Conservation (phyloP, 148 eudicot genomes). For the Hydrangea macrophylla region DNA sequence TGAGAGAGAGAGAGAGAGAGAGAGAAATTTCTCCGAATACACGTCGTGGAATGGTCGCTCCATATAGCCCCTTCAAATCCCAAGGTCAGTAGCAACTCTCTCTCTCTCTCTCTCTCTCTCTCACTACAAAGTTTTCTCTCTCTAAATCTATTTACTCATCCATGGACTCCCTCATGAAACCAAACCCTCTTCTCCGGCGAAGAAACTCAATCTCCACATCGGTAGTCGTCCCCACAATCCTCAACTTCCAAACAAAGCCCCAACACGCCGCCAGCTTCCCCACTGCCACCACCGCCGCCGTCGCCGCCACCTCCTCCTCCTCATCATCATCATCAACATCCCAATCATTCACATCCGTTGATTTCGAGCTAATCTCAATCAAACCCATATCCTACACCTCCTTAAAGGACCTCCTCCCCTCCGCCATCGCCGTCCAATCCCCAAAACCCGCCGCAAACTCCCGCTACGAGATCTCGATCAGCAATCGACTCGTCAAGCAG, state of each 20-base stretch:
- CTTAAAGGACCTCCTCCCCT: slow-evolving; percentile 53
- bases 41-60: too few species aligned
- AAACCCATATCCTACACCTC: slow-evolving; percentile 53
- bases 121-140: too few species aligned
- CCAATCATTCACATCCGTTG: slow-evolving; percentile 19
- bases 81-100: too few species aligned
- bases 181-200: slow-evolving; percentile 22
- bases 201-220: slow-evolving; percentile 25
- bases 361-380: slow-evolving; percentile 40
- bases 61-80: too few species aligned
- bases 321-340: slow-evolving; percentile 16
- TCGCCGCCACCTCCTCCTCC: neutral
- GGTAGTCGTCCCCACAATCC: slow-evolving; percentile 8
- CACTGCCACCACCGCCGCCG: neutral
- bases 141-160: neutral
- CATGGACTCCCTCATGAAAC: neutral
- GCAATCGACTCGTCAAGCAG: slow-evolving; percentile 80
- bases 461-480: slow-evolving; percentile 59
- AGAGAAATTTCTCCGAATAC: too few species aligned
- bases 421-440: slow-evolving; percentile 37
- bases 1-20: too few species aligned
- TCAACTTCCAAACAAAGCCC: slow-evolving; percentile 1
- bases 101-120: too few species aligned
- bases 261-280: neutral
- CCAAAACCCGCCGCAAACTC: slow-evolving; percentile 26